A percentile compares a stretch with the other conserved stretches of the same genome.
phyloP scores from a whole-genome alignment of 371 early-diverging fungal species.

The Apophysomyces ossiformis region DNA sequence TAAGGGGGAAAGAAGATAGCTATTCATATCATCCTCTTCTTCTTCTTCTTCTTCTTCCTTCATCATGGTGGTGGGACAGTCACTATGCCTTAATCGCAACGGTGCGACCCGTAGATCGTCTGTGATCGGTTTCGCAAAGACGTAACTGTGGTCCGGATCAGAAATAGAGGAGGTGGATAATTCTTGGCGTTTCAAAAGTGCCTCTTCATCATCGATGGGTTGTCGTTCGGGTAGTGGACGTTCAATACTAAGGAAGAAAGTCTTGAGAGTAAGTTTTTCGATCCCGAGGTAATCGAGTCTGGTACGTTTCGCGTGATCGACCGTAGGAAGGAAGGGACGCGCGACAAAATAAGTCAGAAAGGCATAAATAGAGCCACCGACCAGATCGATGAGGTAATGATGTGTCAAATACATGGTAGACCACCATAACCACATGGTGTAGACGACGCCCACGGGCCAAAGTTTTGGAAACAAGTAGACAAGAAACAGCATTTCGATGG shows the following conservation, averaged over 20 bases:
- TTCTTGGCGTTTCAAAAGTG: conserved; percentile 5
- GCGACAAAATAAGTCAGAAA: conserved; percentile 56
- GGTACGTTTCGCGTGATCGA: conserved; percentile 23
- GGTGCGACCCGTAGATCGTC: not conserved
- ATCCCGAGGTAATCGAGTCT: conserved; percentile 47
- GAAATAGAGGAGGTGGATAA: not conserved
- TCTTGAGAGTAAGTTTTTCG: conserved; percentile 24
- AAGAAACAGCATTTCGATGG: conserved; percentile 66
- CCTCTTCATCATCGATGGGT: conserved; percentile 11
- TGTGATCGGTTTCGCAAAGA: not conserved
- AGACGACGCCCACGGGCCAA: conserved; percentile 51
- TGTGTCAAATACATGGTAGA: conserved; percentile 79
- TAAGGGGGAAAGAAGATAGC: not conserved
- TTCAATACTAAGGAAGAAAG: conserved; percentile 34
- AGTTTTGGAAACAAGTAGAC: conserved; percentile 53
- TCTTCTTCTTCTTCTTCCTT: not conserved
- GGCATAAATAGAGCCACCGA: conserved; percentile 74
- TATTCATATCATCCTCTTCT: not conserved
- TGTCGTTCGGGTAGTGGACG: not conserved
- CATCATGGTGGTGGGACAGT: not conserved
- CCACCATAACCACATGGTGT: conserved; percentile 78
- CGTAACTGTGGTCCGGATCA: not conserved
- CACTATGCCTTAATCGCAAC: not conserved
- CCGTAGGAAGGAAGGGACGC: conserved; percentile 34
- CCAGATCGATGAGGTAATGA: conserved; percentile 76